Percentiles rank a stretch among this genome's conserved stretches.
phyloP scores from a whole-genome alignment of 2,329 filamentous ascomycete species.

The Pseudopyricularia javanii region DNA sequence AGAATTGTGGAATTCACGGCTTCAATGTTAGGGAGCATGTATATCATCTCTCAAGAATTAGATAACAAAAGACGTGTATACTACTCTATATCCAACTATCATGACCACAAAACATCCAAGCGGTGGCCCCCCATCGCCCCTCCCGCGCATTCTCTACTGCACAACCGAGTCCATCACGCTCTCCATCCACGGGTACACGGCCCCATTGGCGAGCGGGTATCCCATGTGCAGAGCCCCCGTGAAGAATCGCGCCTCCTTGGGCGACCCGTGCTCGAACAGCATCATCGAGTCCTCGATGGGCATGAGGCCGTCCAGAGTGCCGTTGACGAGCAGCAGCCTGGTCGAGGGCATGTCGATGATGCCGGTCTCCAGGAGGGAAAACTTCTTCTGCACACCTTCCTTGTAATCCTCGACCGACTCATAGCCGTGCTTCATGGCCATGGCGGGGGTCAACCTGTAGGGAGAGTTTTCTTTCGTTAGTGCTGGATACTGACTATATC shows the following conservation, averaged over 20 bases:
- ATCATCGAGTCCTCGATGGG: constrained; percentile 57
- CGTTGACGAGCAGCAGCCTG: constrained; percentile 49
- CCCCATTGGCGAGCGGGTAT: constrained; percentile 46
- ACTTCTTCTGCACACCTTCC: constrained; percentile 42
- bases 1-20: too few relatives aligned
- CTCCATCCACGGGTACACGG: constrained; percentile 52
- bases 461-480: too few relatives aligned
- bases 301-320: constrained; percentile 51
- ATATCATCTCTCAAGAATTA: too few relatives aligned
- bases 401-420: constrained; percentile 40
- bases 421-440: constrained; percentile 53
- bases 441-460: constrained; percentile 36
- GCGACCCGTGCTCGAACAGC: constrained; percentile 49
- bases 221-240: constrained; percentile 53
- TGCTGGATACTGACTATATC: too few relatives aligned
- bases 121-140: not conserved
- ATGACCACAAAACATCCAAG: too few relatives aligned
- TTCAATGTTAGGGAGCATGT: too few relatives aligned
- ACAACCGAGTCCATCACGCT: constrained; percentile 30
- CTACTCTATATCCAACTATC: too few relatives aligned
- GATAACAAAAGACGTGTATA: too few relatives aligned
- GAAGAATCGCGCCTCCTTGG: constrained; percentile 56
- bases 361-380: constrained; percentile 47
- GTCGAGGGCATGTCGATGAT: constrained; percentile 43
- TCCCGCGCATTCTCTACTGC: not conserved